A percentile compares a stretch with the other conserved stretches of the same genome.
These are phyloP conservation scores for Quercus parvula DNA, from an alignment of 306 rosid genomes.

Conservation along the genomic window DNA sequence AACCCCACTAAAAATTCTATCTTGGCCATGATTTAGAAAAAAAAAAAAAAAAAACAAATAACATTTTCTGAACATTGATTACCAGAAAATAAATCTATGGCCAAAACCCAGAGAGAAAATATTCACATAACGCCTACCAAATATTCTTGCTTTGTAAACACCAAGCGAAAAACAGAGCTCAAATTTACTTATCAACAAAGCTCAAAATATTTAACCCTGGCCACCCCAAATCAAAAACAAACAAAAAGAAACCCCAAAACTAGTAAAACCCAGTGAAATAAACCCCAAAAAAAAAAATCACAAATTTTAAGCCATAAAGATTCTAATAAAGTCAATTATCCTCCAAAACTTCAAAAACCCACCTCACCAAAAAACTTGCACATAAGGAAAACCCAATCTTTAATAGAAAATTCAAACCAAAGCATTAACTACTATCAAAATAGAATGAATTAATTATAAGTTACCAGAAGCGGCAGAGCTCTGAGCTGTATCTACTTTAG, in stretches of 20 bases:
- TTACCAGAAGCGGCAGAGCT: conserved; percentile 50
- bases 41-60: not conserved
- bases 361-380: not conserved
- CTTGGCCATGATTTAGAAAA: not conserved
- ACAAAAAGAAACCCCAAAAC: not conserved
- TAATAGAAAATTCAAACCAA: too few species aligned
- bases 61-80: not conserved
- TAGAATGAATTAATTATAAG: not conserved
- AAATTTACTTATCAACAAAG: not conserved
- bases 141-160: not conserved
- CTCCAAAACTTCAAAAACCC: not conserved
- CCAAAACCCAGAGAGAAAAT: not conserved
- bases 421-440: not conserved
- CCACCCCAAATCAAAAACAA: not conserved
- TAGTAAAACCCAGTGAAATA: not conserved
- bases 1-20: not conserved
- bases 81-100: not conserved
- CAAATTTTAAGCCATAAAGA: not conserved
- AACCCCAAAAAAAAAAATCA: not conserved
- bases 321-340: not conserved
- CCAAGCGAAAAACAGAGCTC: not conserved
- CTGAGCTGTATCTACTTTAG: conserved; percentile 54
- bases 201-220: not conserved
- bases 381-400: not conserved
- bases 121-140: not conserved